These are phyloP conservation scores for Paramecium octaurelia DNA, from an alignment of 73 alveolate genomes.

Conservation along the genomic window DNA sequence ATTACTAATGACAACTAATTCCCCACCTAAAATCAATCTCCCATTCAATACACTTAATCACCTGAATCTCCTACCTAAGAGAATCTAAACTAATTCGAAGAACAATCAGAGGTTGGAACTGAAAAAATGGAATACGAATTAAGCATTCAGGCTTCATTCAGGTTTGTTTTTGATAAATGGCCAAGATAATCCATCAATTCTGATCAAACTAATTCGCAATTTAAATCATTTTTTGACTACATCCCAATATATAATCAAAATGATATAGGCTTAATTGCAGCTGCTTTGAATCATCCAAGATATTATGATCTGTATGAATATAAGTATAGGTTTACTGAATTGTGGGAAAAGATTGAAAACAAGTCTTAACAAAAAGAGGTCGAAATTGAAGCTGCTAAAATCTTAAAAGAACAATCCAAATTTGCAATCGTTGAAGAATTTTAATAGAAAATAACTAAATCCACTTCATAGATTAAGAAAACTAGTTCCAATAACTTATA, in stretches of 20 bases:
- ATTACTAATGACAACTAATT: neutral
- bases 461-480: neutral
- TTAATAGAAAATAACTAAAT: neutral
- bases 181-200: neutral
- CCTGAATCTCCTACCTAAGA: neutral
- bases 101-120: neutral
- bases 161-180: neutral
- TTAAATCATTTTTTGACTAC: neutral
- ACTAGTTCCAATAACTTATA: neutral
- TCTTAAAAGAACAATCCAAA: neutral
- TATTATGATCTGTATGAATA: neutral
- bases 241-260: neutral
- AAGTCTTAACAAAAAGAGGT: neutral
- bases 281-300: neutral
- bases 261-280: neutral
- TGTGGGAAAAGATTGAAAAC: neutral
- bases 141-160: neutral
- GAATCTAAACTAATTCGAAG: neutral
- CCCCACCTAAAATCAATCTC: neutral
- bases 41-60: neutral
- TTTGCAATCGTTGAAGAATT: neutral
- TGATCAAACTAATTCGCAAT: neutral
- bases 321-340: neutral
- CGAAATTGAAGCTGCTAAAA: neutral
- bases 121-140: neutral